A percentile compares a stretch with the other conserved stretches of the same genome.
Conservation (phyloP, 176 grass and related monocot species). For the Saccharum spontaneum region DNA sequence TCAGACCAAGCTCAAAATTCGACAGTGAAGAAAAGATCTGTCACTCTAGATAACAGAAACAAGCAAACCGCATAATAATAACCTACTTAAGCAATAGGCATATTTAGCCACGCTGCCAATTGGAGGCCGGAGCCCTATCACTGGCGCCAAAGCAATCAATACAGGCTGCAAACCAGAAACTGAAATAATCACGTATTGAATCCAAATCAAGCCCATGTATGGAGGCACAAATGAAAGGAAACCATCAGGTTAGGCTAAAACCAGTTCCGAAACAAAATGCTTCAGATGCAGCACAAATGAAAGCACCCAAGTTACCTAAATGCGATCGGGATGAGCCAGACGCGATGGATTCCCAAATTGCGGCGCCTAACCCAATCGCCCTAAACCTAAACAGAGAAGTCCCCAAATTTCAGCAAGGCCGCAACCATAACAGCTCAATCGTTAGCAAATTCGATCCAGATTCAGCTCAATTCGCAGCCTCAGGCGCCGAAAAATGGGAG, state of each 20-base stretch:
- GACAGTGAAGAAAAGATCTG: neutral
- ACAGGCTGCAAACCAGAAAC: neutral
- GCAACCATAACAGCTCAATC: neutral
- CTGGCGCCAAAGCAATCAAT: neutral
- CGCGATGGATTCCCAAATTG: neutral
- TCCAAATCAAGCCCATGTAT: constrained; percentile 7
- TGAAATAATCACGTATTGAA: neutral
- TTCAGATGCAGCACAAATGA: neutral
- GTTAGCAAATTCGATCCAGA: neutral
- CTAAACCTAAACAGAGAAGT: neutral
- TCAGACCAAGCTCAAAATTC: neutral
- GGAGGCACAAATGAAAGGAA: neutral
- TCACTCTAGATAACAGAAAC: neutral
- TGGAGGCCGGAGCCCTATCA: neutral
- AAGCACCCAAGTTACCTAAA: neutral
- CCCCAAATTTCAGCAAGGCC: neutral
- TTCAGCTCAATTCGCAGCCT: neutral
- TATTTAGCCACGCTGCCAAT: constrained; percentile 8
- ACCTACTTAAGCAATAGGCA: neutral
- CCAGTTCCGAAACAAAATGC: neutral
- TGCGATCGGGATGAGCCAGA: constrained; percentile 1
- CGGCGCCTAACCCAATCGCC: constrained; percentile 11
- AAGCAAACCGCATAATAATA: neutral
- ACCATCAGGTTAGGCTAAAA: neutral
- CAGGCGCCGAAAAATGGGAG: neutral